Conservation (phyloP, 2,329 filamentous ascomycete species). For the Fusarium sp. region DNA sequence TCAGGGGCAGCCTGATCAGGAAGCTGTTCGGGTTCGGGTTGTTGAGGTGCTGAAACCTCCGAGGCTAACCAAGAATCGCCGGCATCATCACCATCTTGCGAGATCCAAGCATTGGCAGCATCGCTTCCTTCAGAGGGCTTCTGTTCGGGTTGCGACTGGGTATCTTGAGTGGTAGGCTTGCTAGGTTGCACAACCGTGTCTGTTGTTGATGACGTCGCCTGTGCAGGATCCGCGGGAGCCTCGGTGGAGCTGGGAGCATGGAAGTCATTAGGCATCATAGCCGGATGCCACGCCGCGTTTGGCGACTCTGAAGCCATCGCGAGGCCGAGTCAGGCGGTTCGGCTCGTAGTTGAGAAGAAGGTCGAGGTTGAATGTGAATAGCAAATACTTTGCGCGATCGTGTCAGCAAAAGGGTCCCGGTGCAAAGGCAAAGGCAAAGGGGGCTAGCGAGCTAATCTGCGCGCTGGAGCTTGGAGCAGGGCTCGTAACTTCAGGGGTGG, state of each 20-base stretch:
- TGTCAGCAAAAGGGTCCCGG: conserved; percentile 41
- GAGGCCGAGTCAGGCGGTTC: conserved; percentile 33
- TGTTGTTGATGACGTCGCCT: conserved; percentile 41
- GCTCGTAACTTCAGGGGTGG: conserved; percentile 40
- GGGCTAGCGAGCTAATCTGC: conserved; percentile 40
- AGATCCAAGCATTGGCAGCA: conserved; percentile 33
- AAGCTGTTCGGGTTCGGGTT: conserved; percentile 16
- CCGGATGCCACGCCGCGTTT: conserved; percentile 56
- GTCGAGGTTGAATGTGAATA: conserved; percentile 36
- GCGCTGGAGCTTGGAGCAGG: conserved; percentile 26
- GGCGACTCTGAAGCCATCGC: conserved; percentile 54
- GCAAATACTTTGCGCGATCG: conserved; percentile 39
- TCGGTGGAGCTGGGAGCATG: conserved; percentile 37
- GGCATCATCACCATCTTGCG: conserved; percentile 40
- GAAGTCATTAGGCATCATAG: conserved; percentile 54
- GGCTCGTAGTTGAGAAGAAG: conserved; percentile 24
- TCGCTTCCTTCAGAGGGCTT: conserved; percentile 11
- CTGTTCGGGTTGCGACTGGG: conserved; percentile 24
- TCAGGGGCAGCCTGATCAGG: conserved; percentile 21
- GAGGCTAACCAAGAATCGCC: conserved; percentile 44
- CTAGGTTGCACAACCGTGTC: conserved; percentile 24
- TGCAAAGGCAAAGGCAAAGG: conserved; percentile 41
- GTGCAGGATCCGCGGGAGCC: conserved; percentile 25
- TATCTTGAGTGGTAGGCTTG: conserved; percentile 16
- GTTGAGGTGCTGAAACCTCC: conserved; percentile 27